Conservation (phyloP, 2,329 filamentous ascomycete genomes). For the Paraphoma chrysanthemicola region DNA sequence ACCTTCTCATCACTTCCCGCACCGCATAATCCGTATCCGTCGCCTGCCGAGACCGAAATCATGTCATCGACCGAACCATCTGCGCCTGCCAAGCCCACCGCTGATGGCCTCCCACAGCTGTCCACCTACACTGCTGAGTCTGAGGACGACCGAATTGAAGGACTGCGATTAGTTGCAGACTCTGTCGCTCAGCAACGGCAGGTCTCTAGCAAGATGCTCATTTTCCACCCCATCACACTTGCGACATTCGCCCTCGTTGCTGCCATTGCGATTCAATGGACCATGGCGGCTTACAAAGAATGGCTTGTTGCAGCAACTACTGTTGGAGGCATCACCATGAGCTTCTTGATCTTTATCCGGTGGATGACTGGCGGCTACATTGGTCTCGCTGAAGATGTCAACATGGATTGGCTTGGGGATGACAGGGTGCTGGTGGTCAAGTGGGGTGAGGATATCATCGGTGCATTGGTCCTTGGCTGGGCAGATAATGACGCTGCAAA, state of each 20-base stretch:
- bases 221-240: conserved; percentile 47
- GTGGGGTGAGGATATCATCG: conserved; percentile 73
- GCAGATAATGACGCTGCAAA: conserved; percentile 57
- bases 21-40: conserved; percentile 40
- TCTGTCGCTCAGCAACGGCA: conserved; percentile 84
- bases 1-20: conserved; percentile 54
- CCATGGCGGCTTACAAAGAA: conserved; percentile 55
- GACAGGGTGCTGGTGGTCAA: conserved; percentile 65
- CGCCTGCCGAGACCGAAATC: conserved; percentile 41
- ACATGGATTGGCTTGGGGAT: conserved; percentile 67
- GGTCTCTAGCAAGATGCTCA: conserved; percentile 66
- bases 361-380: conserved; percentile 69
- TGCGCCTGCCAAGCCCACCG: conserved; percentile 25
- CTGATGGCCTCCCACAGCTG: conserved; percentile 61
- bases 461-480: conserved; percentile 72
- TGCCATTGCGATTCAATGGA: conserved; percentile 48
- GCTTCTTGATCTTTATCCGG: conserved; percentile 67
- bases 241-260: conserved; percentile 48
- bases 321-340: conserved; percentile 67
- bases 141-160: conserved; percentile 68
- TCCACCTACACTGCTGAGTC: conserved; percentile 61
- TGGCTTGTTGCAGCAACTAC: conserved; percentile 64
- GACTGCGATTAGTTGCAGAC: conserved; percentile 78
- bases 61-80: conserved; percentile 47
- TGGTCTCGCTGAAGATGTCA: conserved; percentile 65